Evolutionary conservation across 768 basidiomycete genomes (phyloP), one percentile per base, ranked within the genome.

Genomic region (Piloderma croceum): DNA sequence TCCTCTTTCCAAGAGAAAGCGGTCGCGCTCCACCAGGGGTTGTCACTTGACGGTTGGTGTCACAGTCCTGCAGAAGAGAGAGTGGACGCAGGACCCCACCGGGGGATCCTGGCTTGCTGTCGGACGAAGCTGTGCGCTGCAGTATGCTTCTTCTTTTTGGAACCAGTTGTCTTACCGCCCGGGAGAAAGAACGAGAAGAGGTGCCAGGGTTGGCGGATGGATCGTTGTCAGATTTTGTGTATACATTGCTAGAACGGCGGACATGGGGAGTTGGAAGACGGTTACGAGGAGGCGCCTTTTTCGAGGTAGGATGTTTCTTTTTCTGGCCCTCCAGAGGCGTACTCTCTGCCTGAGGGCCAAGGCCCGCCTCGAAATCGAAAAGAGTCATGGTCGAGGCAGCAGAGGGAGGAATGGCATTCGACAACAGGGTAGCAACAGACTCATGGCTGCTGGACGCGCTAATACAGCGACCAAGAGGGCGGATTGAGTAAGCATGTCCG

Each of bases 331-430:
- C 76, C 48, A 76, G 75, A 1, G 81, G 81, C 0, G 82, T 83
- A 53, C 80, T 83, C 56, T 81, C 72, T 3, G 77, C 73, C 32
- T 69, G 66, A 18, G 77, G 77, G 23, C 71, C 71, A 11, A 63
- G 7, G 32, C 25, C 27, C 5, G 21, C 12, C 24, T 52, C 57
- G 27, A 62, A 48, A 38, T 83, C 81, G 50, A 81, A 82, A 13
- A 82, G 60, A 1, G 80, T 80, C 4, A 67, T 68, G 9, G 77
- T 78, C 15, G 81, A 81, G 6, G 77, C 73, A 3, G 79, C 76
- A 9, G 78, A 81, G 6, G 71, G 69, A 3, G 64, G 65, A 20
- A 61, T 55, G 45, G 59, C 52, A 19, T 59, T 61, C 2, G 56
- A 56, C 52, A 56, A 67, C 44, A 55, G 66, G 59, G 67, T 67